Conservation (phyloP, 2,329 filamentous ascomycete species). For the Penicillium sp. region DNA sequence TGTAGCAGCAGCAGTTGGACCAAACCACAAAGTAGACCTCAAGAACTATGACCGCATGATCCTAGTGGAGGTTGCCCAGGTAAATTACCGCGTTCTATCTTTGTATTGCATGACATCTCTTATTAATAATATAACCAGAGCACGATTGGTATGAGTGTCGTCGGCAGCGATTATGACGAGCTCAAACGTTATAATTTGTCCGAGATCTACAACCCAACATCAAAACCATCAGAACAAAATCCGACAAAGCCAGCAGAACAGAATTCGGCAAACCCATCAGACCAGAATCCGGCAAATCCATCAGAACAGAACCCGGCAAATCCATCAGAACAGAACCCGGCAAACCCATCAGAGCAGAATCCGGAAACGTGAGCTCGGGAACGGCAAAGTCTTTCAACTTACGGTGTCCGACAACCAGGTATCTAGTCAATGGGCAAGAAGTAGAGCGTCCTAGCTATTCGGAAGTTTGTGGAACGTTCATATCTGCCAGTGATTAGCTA, state of each 20-base stretch:
- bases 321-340: slow-evolving; percentile 2
- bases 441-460: neutral
- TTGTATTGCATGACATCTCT: neutral
- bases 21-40: slow-evolving; percentile 57
- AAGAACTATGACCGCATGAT: slow-evolving; percentile 59
- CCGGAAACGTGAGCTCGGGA: neutral
- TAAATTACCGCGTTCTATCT: slow-evolving; percentile 29
- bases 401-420: neutral
- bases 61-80: slow-evolving; percentile 60
- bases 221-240: slow-evolving; percentile 20
- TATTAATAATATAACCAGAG: slow-evolving; percentile 42
- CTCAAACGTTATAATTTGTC: slow-evolving; percentile 62
- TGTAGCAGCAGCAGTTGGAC: slow-evolving; percentile 56
- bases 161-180: slow-evolving; percentile 56
- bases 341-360: slow-evolving; percentile 12
- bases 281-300: slow-evolving; percentile 4
- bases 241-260: slow-evolving; percentile 5
- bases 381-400: neutral
- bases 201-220: slow-evolving; percentile 55
- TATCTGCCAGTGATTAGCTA: neutral
- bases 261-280: slow-evolving; percentile 5
- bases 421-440: neutral
- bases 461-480: neutral
- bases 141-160: slow-evolving; percentile 61
- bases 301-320: neutral